These are phyloP conservation scores for Fragaria vesca DNA, from an alignment of 306 rosid species.

Conservation along the genomic window DNA sequence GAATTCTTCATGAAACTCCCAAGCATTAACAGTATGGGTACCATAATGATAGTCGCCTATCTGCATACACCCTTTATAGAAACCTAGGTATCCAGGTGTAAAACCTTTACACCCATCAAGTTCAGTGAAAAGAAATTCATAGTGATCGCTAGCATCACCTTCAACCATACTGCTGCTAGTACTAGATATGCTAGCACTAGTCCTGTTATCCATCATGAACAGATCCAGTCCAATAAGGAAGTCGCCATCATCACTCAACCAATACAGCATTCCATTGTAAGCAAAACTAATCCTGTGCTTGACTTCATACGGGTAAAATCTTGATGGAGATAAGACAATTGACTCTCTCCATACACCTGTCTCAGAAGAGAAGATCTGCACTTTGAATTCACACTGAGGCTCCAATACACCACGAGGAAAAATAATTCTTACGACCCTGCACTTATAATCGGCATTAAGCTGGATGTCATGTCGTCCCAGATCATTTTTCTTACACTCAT, in stretches of 20 bases:
- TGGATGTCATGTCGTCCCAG: neutral
- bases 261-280: neutral
- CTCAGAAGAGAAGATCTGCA: neutral
- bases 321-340: neutral
- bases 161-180: neutral
- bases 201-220: neutral
- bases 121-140: neutral
- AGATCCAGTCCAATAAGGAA: neutral
- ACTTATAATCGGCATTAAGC: neutral
- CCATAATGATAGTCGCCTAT: neutral
- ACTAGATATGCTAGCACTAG: neutral
- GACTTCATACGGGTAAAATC: neutral
- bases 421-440: neutral
- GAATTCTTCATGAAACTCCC: neutral
- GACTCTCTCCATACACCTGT: neutral
- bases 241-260: neutral
- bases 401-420: too few relatives aligned
- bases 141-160: neutral
- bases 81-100: too few relatives aligned
- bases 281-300: neutral
- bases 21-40: too few relatives aligned
- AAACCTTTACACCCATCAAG: too few relatives aligned
- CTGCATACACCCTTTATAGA: too few relatives aligned
- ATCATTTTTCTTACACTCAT: neutral
- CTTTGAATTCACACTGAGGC: neutral